Conservation (phyloP, 805 yeast species). For the Zygosaccharomyces kombuchaensis region DNA sequence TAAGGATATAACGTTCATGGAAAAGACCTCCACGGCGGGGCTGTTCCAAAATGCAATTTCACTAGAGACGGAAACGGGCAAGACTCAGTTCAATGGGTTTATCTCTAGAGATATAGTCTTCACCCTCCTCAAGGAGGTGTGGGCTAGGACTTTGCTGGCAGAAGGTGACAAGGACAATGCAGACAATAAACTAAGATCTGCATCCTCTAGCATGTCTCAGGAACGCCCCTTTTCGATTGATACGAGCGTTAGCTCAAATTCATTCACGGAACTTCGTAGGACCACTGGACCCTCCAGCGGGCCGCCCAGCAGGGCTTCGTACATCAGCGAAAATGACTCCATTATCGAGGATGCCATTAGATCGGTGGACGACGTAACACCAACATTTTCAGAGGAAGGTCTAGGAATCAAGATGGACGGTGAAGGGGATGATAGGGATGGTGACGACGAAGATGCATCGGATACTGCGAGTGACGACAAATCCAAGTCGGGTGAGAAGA, state of each 20-base stretch:
- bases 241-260: slow-evolving; percentile 4
- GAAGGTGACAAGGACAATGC: slow-evolving; percentile 11
- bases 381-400: slow-evolving; percentile 13
- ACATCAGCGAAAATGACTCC: slow-evolving; percentile 23
- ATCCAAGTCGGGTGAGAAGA: slow-evolving; percentile 19
- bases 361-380: slow-evolving; percentile 42
- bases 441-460: slow-evolving; percentile 24
- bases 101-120: slow-evolving; percentile 74
- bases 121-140: slow-evolving; percentile 62
- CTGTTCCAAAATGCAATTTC: slow-evolving; percentile 85
- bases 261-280: slow-evolving; percentile 7
- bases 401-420: slow-evolving; percentile 15
- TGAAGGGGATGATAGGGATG: slow-evolving; percentile 33
- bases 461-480: slow-evolving; percentile 23
- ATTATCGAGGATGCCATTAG: slow-evolving; percentile 36
- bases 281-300: slow-evolving; percentile 16
- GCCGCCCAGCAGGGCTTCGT: slow-evolving; percentile 30
- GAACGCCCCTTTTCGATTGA: slow-evolving; percentile 3
- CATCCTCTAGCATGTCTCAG: slow-evolving; percentile 1
- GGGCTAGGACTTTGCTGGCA: slow-evolving; percentile 43
- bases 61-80: slow-evolving; percentile 58
- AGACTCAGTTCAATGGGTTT: slow-evolving; percentile 83
- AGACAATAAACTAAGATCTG: neutral
- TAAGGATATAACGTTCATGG: slow-evolving; percentile 57
- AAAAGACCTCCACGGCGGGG: slow-evolving; percentile 82